phyloP scores from a whole-genome alignment of 345 rosid genomes.

The Salix caprea region DNA sequence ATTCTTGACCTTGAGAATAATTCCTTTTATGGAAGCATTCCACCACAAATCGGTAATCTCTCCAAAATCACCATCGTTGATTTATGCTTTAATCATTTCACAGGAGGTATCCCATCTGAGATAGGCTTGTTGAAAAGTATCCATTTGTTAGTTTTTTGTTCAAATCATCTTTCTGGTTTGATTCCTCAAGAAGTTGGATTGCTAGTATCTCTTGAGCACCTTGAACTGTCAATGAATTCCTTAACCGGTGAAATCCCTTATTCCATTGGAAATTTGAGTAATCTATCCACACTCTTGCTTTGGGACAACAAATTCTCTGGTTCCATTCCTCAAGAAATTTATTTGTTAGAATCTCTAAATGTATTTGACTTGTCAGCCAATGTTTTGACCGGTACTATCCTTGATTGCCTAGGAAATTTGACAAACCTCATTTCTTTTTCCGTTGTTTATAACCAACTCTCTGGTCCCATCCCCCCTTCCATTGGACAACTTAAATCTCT shows the following conservation, averaged over 20 bases:
- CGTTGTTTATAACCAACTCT: too few species aligned
- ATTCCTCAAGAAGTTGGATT: too few species aligned
- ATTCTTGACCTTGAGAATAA: not conserved
- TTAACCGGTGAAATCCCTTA: too few species aligned
- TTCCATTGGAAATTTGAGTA: too few species aligned
- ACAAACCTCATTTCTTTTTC: too few species aligned
- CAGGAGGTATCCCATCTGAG: not conserved
- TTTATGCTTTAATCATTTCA: not conserved
- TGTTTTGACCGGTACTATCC: too few species aligned
- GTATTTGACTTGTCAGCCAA: fast-evolving
- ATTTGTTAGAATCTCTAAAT: too few species aligned
- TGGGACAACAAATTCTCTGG: too few species aligned
- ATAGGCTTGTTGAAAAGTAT: not conserved
- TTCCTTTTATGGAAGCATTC: constrained; percentile 5
- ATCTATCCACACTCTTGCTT: not conserved
- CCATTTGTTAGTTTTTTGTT: not conserved
- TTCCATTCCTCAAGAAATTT: too few species aligned
- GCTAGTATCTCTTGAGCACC: too few species aligned
- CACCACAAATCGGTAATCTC: not conserved
- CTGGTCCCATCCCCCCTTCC: not conserved
- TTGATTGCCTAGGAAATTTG: too few species aligned
- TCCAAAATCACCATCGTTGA: not conserved
- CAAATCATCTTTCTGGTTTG: not conserved
- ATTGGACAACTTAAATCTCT: not conserved
- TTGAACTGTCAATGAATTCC: too few species aligned